phyloP scores from a whole-genome alignment of 371 early-diverging fungal species.

The Sporodiniella umbellata region DNA sequence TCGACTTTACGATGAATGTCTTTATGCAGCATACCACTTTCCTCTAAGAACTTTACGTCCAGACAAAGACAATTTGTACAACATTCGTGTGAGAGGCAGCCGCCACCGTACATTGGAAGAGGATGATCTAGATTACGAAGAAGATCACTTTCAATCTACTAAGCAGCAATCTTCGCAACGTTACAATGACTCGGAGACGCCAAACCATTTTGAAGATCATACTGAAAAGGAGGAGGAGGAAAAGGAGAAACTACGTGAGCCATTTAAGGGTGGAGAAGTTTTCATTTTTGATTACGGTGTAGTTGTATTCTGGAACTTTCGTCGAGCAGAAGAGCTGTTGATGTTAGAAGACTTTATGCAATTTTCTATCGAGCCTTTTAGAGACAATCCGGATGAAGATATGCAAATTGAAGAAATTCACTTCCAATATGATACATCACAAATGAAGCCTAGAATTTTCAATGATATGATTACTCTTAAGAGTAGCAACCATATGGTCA shows the following conservation, averaged over 20 bases:
- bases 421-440: constrained; percentile 77
- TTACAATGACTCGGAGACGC: neutral
- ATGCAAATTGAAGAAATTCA: constrained; percentile 90
- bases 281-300: constrained; percentile 94
- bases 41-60: constrained; percentile 51
- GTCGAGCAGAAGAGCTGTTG: constrained; percentile 75
- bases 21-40: constrained; percentile 64
- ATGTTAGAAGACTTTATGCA: constrained; percentile 66
- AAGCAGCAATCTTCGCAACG: neutral
- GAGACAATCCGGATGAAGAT: constrained; percentile 63
- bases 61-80: constrained; percentile 37
- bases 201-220: neutral
- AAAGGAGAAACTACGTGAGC: constrained; percentile 15
- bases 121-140: constrained; percentile 45
- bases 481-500: constrained; percentile 52
- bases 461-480: constrained; percentile 58
- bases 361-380: constrained; percentile 71
- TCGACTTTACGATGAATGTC: constrained; percentile 60
- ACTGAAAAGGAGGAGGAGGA: neutral
- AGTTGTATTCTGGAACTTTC: constrained; percentile 94
- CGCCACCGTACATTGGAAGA: constrained; percentile 18
- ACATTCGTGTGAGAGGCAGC: constrained; percentile 34
- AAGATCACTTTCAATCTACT: constrained; percentile 25
- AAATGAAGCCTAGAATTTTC: constrained; percentile 62
- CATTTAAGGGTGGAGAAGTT: constrained; percentile 68